Evolutionary conservation across 441 rosid species (phyloP).

Genomic region (Jatropha multifida): DNA sequence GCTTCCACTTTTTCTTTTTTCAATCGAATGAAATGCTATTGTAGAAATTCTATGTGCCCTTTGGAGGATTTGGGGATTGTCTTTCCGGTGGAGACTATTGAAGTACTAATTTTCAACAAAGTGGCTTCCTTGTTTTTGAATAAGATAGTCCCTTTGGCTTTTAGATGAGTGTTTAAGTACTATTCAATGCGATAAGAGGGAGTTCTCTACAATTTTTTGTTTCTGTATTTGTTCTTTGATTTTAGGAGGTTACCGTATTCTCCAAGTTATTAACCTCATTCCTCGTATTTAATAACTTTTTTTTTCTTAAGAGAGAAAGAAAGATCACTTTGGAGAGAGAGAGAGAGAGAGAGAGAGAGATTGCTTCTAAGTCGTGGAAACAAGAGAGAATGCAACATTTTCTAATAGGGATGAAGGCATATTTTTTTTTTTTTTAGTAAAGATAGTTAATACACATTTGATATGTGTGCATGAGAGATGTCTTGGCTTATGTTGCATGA

Average conservation of each 20-base stretch:
- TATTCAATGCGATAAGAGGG: neutral
- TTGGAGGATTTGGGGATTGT: neutral
- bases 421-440: too few species aligned
- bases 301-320: neutral
- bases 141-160: neutral
- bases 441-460: too few species aligned
- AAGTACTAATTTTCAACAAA: neutral
- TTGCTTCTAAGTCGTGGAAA: too few species aligned
- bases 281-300: neutral
- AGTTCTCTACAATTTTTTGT: neutral
- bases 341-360: neutral
- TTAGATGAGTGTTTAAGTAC: neutral
- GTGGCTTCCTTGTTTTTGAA: neutral
- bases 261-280: neutral
- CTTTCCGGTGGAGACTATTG: neutral
- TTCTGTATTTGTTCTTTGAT: neutral
- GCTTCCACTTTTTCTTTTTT: neutral
- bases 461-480: neutral
- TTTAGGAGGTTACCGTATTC: neutral
- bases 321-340: neutral
- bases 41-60: neutral
- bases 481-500: neutral
- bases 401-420: too few species aligned
- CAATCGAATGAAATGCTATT: neutral
- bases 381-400: too few species aligned